Base-by-base conservation (phyloP, 257 asterid genomes). In the Catharanthus roseus region DNA sequence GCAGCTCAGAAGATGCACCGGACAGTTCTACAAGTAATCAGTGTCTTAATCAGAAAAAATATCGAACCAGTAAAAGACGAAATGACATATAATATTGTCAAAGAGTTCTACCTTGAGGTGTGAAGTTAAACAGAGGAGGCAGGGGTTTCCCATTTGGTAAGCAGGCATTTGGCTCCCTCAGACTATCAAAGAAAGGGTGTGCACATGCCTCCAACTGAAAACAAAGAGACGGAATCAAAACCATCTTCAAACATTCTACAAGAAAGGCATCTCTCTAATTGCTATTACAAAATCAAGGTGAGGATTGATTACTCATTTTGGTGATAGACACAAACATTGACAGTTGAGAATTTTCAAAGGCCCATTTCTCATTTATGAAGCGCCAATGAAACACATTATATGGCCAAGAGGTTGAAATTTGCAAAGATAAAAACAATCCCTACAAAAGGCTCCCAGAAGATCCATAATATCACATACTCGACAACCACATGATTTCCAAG, bases 131-230 rank as follows among this genome's bases (percentile, higher is more conserved):
- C 11, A 92, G 77, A 28, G 96, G 98, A 67, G 98, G 98, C 29
- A 92, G 73, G 8, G 89, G 80, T 44, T 81, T 85, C 45, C 96
- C 95, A 55, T 85, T 90, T 26, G 96, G 95, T 79, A 92, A 85
- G 77, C 81, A 69, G 13, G 89, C 84, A 74, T 81, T 81, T 51
- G 93, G 90, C 53, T 78, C 89, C 77, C 96, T 86, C 65, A 92
- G 74, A 71, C 78, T 77, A 44, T 92, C 96, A 41, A 92, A 92
- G 82, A 92, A 90, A 1, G 96, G 93, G 78, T 92, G 98, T 42
- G 98, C 93, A 82, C 93, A 87, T 33, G 97, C 98, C 83, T 92
- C 98, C 91, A 92, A 79, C 98, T 91, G 80, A 65, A 55, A 66
- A 75, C 57, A 7, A 26, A 75, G 5, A 51, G 34, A 62, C 42